These are phyloP conservation scores for Exophiala viscosa DNA, from an alignment of 2,329 filamentous ascomycete species.

Conservation along the genomic window DNA sequence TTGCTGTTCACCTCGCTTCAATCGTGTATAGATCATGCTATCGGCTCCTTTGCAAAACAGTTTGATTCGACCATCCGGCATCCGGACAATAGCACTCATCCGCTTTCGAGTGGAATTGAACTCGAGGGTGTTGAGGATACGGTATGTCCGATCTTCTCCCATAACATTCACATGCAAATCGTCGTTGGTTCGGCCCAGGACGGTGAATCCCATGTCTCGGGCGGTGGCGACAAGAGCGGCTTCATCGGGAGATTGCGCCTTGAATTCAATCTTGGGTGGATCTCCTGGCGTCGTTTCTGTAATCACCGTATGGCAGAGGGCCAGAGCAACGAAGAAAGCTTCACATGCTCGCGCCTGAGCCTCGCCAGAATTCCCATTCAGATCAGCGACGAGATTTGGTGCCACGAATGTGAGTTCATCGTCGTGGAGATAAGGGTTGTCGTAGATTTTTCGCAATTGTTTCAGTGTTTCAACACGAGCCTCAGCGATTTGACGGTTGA, in stretches of 20 bases:
- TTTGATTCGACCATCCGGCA: slow-evolving; percentile 85
- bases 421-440: slow-evolving; percentile 88
- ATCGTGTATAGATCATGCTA: slow-evolving; percentile 90
- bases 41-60: slow-evolving; percentile 97
- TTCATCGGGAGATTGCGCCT: slow-evolving; percentile 95
- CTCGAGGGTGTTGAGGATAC: slow-evolving; percentile 88
- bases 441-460: slow-evolving; percentile 69
- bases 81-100: slow-evolving; percentile 94
- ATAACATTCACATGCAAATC: slow-evolving; percentile 82
- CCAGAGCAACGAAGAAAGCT: slow-evolving; percentile 89
- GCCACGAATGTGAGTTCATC: slow-evolving; percentile 90
- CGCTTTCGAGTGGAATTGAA: slow-evolving; percentile 96
- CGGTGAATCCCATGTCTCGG: slow-evolving; percentile 90
- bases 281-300: slow-evolving; percentile 87
- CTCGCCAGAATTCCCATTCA: slow-evolving; percentile 70
- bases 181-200: slow-evolving; percentile 74
- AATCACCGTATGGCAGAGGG: slow-evolving; percentile 95
- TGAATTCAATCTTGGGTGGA: slow-evolving; percentile 86
- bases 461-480: slow-evolving; percentile 71
- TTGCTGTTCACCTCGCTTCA: slow-evolving; percentile 78
- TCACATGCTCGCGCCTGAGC: slow-evolving; percentile 76
- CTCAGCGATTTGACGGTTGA: slow-evolving; percentile 71
- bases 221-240: slow-evolving; percentile 91
- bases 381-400: slow-evolving; percentile 79
- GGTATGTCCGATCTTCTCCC: slow-evolving; percentile 79